phyloP scores from a whole-genome alignment of 768 basidiomycete species.

The Rhodotorula paludigena region DNA sequence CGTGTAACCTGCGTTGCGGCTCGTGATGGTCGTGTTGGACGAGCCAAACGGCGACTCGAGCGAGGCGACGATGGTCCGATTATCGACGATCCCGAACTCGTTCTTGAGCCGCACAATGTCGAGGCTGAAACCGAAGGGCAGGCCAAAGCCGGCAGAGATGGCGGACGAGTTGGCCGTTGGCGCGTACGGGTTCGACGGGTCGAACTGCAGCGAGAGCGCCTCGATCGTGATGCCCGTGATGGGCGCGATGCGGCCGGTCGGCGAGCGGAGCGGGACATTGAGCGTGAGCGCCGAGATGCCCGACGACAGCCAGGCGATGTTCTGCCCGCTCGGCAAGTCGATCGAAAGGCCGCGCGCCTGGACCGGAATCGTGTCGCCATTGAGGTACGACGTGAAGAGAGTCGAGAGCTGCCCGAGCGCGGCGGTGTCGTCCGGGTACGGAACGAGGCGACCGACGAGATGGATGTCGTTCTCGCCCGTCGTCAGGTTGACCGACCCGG shows the following conservation, averaged over 20 bases:
- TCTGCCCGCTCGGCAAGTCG: constrained; percentile 56
- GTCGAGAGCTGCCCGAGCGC: constrained; percentile 56
- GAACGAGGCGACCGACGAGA: constrained; percentile 57
- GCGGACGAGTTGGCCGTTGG: constrained; percentile 58
- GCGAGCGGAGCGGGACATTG: constrained; percentile 58
- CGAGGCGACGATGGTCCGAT: constrained; percentile 56
- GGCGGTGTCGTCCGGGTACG: constrained; percentile 52
- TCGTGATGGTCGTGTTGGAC: constrained; percentile 56
- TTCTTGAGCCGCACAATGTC: constrained; percentile 56
- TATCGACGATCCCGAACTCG: constrained; percentile 59
- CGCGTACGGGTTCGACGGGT: constrained; percentile 56
- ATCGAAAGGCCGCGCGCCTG: constrained; percentile 61
- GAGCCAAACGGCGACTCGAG: constrained; percentile 60
- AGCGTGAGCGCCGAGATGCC: constrained; percentile 60
- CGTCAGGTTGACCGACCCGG: constrained; percentile 6
- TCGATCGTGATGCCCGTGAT: constrained; percentile 64
- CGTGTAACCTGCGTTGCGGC: constrained; percentile 57
- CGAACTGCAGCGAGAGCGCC: constrained; percentile 58
- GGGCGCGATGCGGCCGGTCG: constrained; percentile 55
- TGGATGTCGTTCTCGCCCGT: constrained; percentile 58
- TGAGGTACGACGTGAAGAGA: constrained; percentile 68
- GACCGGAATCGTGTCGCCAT: constrained; percentile 59
- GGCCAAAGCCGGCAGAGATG: constrained; percentile 59
- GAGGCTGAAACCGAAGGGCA: constrained; percentile 64
- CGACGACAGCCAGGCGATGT: constrained; percentile 63